Base-by-base conservation (phyloP, 108 stramenopile genomes). In the Cyclotella sp. region DNA sequence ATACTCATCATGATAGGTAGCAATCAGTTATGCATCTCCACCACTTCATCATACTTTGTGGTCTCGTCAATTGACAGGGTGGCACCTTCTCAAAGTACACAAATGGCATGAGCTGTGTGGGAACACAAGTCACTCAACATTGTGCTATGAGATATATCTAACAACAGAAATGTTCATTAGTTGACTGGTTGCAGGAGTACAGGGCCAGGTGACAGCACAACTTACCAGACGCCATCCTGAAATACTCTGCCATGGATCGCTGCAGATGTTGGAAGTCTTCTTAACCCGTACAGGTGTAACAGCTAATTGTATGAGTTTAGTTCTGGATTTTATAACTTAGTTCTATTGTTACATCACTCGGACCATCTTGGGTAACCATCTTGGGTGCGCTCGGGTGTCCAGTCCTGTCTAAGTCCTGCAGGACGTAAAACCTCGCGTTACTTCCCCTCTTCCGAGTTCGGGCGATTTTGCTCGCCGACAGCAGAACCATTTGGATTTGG, bases 401-500 rank as follows among this genome's bases (percentile, higher is more conserved):
- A n/a, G n/a, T n/a, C n/a, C n/a, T n/a, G n/a, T n/a, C n/a, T n/a
- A n/a, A n/a, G n/a, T n/a, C n/a, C n/a, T n/a, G n/a, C n/a, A n/a
- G n/a, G n/a, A n/a, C n/a, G n/a, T n/a, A n/a, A n/a, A n/a, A n/a
- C n/a, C n/a, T n/a, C n/a, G n/a, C n/a, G n/a, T n/a, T n/a, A n/a
- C n/a, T n/a, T n/a, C n/a, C n/a, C n/a, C n/a, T n/a, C n/a, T n/a
- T n/a, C n/a, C n/a, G n/a, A n/a, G n/a, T n/a, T n/a, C n/a, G n/a
- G n/a, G n/a, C n/a, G n/a, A n/a, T n/a, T n/a, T n/a, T n/a, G n/a
- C n/a, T n/a, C n/a, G n/a, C n/a, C n/a, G n/a, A n/a, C n/a, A n/a
- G n/a, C 64, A 47, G 46, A 65, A 46, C 24, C 16, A 44, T 24
- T 22, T 65, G 43, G 21, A 65, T 13, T 47, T 52, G 27, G 52